Base-by-base conservation (phyloP, 225 moss, liverwort and hornwort species). In the Pseudoscleropodium purum region DNA sequence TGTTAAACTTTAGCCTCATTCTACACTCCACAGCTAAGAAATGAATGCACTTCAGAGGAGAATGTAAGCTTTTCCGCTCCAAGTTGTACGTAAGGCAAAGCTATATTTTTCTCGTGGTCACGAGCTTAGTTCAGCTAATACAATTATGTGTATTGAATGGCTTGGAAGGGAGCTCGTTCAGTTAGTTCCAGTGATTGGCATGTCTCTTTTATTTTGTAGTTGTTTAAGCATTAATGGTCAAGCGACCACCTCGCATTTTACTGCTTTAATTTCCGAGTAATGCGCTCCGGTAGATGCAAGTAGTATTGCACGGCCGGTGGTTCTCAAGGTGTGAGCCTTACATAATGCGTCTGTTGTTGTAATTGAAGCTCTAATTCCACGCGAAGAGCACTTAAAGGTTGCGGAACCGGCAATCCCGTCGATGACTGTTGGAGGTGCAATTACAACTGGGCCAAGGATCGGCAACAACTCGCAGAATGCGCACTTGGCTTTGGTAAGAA, bases 401-500 rank as follows among this genome's bases (percentile, higher is more conserved):
- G 93, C 88, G 90, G 88, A 67, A 91, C 56, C 11, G 91, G 93
- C 52, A 93, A 93, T 34, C 91, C 91, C 31, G 81, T 91, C 57
- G 93, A 93, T 74, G 90, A 93, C 74, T 93, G 90, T 56, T 92
- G 92, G 92, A 90, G 90, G 79, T 91, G 90, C 83, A 88, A 88
- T 84, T 34, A 34, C 17, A 72, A 92, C 74, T 93, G 92, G 93
- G 69, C 75, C 16, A 85, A 84, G 84, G 26, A 93, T 51, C 89
- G 93, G 39, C 91, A 90, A 79, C 83, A 74, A 66, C 93, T 93
- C 13, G 91, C 93, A 78, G 82, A 88, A 27, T 93, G 93, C 83
- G 93, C 91, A 59, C 86, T 93, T 73, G 93, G 93, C 69, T 93
- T 88, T 54, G 93, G 93, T 41, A 90, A 85, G 84, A 84, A 90